Evolutionary conservation across 192 early-diverging fungal species (phyloP), one percentile per base, ranked within the genome.

Genomic region (Phlyctochytrium arcticum): DNA sequence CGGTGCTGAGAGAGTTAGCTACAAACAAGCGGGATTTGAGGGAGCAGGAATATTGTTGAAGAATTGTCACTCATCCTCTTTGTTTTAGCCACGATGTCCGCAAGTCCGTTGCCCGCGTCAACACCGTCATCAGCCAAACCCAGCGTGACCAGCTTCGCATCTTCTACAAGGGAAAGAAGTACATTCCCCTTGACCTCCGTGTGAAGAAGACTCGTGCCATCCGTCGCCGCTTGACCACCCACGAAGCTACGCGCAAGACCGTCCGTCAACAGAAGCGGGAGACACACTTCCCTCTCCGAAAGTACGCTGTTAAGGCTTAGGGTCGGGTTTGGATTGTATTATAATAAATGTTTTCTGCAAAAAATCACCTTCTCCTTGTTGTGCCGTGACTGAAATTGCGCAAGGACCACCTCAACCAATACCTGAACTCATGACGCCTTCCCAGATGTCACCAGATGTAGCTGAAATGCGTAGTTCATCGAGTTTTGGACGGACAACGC

Each of bases 201-300:
- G 81, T 80, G 75, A 99, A 99, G 90, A 93, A 94, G 88, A 99
- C 95, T 67, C 93, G 96, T 75, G 96, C 96, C 67, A 89, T 98
- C 79, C 93, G 96, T 60, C 92, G 94, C 70, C 88, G 89, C 62
- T 82, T 99, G 80, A 94, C 93, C 84, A 74, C 82, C 71, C 59
- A 75, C 73, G 92, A 98, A 83, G 70, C 75, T 42, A 71, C 85
- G 60, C 74, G 74, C 71, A 94, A 90, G 88, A 98, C 96, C 65
- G 67, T 89, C 65, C 88, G 86, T 80, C 89, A 93, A 77, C 78
- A 80, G 65, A 96, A 96, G 89, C 90, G 91, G 87, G 84, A 81
- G 48, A 76, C 70, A 39, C 87, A 93, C 86, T 96, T 95, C 86
- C 89, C 92, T 67, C 84, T 78, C 58, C 93, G 96, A 79, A 92